These are phyloP conservation scores for Aspergillus novofumigatus DNA, from an alignment of 2,329 filamentous ascomycete species.

Conservation along the genomic window DNA sequence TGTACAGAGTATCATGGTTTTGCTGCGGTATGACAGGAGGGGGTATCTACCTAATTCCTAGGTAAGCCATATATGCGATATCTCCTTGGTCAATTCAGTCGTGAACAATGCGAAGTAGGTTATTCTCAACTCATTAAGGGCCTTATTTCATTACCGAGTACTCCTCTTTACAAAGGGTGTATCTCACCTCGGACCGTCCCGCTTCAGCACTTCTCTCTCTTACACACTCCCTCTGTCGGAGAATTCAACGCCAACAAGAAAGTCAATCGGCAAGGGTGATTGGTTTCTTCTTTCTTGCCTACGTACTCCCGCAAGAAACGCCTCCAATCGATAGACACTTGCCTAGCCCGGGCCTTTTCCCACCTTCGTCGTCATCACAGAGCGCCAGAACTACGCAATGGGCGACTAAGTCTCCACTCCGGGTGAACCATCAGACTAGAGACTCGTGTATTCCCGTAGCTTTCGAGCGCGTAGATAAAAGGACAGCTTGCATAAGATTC, in stretches of 20 bases:
- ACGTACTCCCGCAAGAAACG: not conserved
- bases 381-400: slow-evolving; percentile 5
- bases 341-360: not conserved
- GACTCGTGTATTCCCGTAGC: not conserved
- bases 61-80: not conserved
- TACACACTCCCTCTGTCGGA: not conserved
- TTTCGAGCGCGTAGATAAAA: not conserved
- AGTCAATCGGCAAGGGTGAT: not conserved
- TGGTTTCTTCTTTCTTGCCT: not conserved
- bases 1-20: not conserved
- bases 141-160: not conserved
- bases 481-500: not conserved
- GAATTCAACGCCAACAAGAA: not conserved
- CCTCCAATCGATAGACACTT: not conserved
- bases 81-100: not conserved
- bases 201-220: not conserved
- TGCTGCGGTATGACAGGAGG: not conserved
- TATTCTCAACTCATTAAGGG: not conserved
- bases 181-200: not conserved
- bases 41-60: no score
- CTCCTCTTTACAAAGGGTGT: not conserved
- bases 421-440: not conserved
- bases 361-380: slow-evolving; percentile 8
- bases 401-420: not conserved
- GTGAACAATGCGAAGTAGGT: not conserved